Evolutionary conservation across 768 basidiomycete species (phyloP), one percentile per base, ranked within the genome.

Genomic region (Panaeolus cyanescens): DNA sequence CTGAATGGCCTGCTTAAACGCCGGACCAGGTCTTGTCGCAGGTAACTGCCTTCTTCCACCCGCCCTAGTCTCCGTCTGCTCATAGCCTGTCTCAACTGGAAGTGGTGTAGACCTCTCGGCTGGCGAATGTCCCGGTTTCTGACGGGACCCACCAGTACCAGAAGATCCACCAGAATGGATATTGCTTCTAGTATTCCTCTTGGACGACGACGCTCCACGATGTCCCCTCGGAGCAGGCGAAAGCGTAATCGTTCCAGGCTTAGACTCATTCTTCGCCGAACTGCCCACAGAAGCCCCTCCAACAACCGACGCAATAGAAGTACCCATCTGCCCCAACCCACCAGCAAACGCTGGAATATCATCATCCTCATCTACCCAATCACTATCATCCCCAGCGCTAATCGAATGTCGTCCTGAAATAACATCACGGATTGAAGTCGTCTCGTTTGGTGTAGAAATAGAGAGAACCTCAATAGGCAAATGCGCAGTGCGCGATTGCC

Each of bases 301-400:
- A 50, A 28, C 8, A 10, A 37, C 12, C 39, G 70, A 64, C 9
- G 72, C 70, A 63, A 73, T 72, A 37, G 74, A 67, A 28, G 72
- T 66, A 6, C 77, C 75, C 75, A 82, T 74, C 73, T 95, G 92
- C 0, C 92, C 92, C 31, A 95, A 72, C 5, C 92, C 92, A 53
- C 91, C 92, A 13, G 85, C 88, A 75, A 92, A 93, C 25, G 84
- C 79, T 2, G 81, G 82, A 7, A 86, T 74, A 66, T 93, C 91
- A 6, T 93, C 92, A 39, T 95, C 92, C 66, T 93, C 91, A 67
- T 94, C 93, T 13, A 92, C 89, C 92, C 92, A 94, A 64, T 93
- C 92, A 50, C 88, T 89, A 66, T 94, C 92, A 67, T 93, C 93
- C 7, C 90, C 89, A 10, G 60, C 66, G 55, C 82, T 71, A 15